A percentile compares a stretch with the other conserved stretches of the same genome.
These are phyloP conservation scores for Ustilago crameri DNA, from an alignment of 1,284 basidiomycete genomes.

Conservation along the genomic window DNA sequence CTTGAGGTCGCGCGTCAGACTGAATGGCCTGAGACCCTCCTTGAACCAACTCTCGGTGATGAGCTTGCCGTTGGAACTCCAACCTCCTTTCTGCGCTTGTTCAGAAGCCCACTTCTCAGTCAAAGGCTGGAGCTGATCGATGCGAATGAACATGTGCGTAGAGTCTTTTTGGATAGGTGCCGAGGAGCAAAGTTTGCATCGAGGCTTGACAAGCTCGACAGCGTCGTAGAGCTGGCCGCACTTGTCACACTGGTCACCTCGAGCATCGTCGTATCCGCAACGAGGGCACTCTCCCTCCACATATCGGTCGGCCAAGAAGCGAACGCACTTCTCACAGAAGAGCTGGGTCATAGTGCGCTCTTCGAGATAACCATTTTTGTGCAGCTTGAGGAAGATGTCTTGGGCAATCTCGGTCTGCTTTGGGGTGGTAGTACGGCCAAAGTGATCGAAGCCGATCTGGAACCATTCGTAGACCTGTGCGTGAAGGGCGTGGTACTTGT, in stretches of 20 bases:
- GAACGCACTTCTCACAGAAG: slow-evolving; percentile 59
- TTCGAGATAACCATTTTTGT: slow-evolving; percentile 65
- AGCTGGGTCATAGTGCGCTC: slow-evolving; percentile 66
- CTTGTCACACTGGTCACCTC: slow-evolving; percentile 97
- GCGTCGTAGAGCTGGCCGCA: slow-evolving; percentile 90
- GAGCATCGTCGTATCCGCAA: slow-evolving; percentile 76
- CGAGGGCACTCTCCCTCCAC: slow-evolving; percentile 67
- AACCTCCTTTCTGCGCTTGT: slow-evolving; percentile 83
- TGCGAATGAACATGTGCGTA: slow-evolving; percentile 91
- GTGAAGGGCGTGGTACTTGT: slow-evolving; percentile 91
- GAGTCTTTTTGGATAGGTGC: slow-evolving; percentile 76
- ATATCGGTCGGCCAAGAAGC: slow-evolving; percentile 67
- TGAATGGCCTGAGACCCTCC: slow-evolving; percentile 85
- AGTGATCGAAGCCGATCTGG: slow-evolving; percentile 91
- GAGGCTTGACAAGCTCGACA: slow-evolving; percentile 92
- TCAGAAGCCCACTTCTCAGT: slow-evolving; percentile 89
- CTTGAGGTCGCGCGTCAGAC: slow-evolving; percentile 90
- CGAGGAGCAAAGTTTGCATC: slow-evolving; percentile 86
- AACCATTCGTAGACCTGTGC: slow-evolving; percentile 96
- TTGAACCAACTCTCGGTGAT: slow-evolving; percentile 91
- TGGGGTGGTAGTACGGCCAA: slow-evolving; percentile 92
- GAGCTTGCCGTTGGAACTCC: slow-evolving; percentile 92
- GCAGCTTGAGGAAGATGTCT: slow-evolving; percentile 66
- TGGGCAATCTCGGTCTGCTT: slow-evolving; percentile 79
- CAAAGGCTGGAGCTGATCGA: slow-evolving; percentile 83